These are phyloP conservation scores for Rhodotorula sp. DNA, from an alignment of 1,284 basidiomycete genomes.

Conservation along the genomic window DNA sequence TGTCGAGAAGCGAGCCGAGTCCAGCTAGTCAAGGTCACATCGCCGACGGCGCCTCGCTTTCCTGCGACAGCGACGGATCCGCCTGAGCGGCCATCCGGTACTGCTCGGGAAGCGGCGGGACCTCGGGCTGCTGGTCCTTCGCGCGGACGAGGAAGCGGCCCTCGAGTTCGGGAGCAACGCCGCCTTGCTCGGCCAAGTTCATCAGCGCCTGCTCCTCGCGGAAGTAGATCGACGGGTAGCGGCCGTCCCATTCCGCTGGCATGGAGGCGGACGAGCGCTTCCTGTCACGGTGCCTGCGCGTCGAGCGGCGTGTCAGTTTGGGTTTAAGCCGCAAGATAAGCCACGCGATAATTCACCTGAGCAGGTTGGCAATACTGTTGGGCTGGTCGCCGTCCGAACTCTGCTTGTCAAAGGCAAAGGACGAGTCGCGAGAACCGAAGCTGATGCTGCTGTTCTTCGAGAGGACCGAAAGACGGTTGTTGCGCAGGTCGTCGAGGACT, in stretches of 20 bases:
- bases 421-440: constrained; percentile 51
- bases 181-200: constrained; percentile 29
- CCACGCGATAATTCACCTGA: constrained; percentile 6
- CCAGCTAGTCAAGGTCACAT: not conserved
- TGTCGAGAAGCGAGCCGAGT: not conserved
- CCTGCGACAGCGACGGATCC: not conserved
- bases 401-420: constrained; percentile 52
- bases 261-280: constrained; percentile 19
- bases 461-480: constrained; percentile 17
- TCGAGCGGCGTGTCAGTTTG: not conserved
- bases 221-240: constrained; percentile 31
- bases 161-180: constrained; percentile 23
- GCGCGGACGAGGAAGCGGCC: constrained; percentile 33
- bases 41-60: not conserved
- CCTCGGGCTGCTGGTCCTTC: constrained; percentile 1
- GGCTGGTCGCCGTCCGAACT: constrained; percentile 50
- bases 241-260: constrained; percentile 13
- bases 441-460: constrained; percentile 19
- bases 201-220: constrained; percentile 33
- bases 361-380: constrained; percentile 7
- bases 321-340: not conserved
- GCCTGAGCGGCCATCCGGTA: not conserved
- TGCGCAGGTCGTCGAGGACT: constrained; percentile 30
- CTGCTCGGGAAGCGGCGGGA: constrained; percentile 13
- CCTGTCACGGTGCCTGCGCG: constrained; percentile 22